Conservation (phyloP, 1,139 yeast genomes). For the Pichia sp. region DNA sequence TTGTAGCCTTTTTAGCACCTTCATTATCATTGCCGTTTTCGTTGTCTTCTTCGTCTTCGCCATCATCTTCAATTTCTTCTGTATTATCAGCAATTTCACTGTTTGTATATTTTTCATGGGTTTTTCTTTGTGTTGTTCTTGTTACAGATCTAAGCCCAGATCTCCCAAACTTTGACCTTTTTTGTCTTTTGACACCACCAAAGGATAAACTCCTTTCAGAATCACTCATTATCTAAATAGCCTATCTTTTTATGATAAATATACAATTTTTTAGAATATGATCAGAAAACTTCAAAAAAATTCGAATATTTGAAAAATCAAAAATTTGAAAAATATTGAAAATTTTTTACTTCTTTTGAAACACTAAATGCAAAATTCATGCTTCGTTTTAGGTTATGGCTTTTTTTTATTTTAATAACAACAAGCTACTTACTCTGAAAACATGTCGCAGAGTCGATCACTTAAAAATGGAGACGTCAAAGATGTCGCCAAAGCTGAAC, state of each 20-base stretch:
- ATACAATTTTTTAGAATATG: not conserved
- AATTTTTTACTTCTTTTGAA: not conserved
- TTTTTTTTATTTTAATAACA: not conserved
- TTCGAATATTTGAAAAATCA: not conserved
- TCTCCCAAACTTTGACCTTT: constrained; percentile 47
- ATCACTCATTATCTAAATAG: not conserved
- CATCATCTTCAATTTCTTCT: constrained; percentile 15
- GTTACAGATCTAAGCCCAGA: constrained; percentile 51
- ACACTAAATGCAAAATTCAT: not conserved
- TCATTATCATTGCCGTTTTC: constrained; percentile 18
- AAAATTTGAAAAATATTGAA: not conserved
- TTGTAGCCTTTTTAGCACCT: constrained; percentile 2
- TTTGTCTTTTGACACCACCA: constrained; percentile 11
- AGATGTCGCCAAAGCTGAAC: not conserved
- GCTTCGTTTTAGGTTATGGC: not conserved
- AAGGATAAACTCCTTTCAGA: constrained; percentile 18
- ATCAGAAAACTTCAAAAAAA: not conserved
- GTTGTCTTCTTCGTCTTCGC: constrained; percentile 15
- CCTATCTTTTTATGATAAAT: not conserved
- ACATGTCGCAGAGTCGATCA: not conserved
- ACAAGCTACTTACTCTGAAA: not conserved
- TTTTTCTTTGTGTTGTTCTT: constrained; percentile 34
- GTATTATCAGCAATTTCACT: constrained; percentile 17
- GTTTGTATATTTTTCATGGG: constrained; percentile 15
- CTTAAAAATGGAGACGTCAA: not conserved